These are phyloP conservation scores for Larix kaempferi DNA, from an alignment of 75 land plant genomes.

Conservation along the genomic window DNA sequence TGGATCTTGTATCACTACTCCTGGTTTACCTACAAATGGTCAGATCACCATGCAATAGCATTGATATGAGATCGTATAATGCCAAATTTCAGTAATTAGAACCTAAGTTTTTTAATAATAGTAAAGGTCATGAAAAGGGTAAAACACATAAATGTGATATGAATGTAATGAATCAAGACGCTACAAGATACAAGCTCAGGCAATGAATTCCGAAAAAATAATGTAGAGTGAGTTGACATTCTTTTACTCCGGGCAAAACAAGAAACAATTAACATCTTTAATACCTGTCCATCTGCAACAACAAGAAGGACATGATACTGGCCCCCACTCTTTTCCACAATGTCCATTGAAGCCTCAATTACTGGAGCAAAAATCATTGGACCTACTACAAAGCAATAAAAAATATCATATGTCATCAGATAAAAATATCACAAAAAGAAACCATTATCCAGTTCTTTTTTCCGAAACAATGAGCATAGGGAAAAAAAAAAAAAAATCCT, in stretches of 20 bases:
- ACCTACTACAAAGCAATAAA: conserved; percentile 44
- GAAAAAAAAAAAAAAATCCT: no score
- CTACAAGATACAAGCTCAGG: background rate
- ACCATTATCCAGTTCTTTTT: no score
- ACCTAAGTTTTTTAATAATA: no score
- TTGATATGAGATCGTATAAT: background rate
- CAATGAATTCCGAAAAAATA: background rate
- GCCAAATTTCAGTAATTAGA: background rate
- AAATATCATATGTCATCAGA: no score
- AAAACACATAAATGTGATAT: background rate
- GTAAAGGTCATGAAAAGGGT: background rate
- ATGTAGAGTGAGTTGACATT: background rate
- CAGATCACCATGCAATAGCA: conserved; percentile 58
- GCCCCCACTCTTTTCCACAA: conserved; percentile 86
- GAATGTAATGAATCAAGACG: background rate
- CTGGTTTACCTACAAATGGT: conserved; percentile 33
- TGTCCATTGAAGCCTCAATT: conserved; percentile 65
- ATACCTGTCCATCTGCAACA: conserved; percentile 91
- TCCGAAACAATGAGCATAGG: no score
- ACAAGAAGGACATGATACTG: conserved; percentile 89
- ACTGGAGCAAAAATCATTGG: conserved; percentile 92
- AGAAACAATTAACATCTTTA: background rate
- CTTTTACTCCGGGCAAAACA: background rate
- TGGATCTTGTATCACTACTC: conserved; percentile 7
- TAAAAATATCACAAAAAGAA: no score